These are phyloP conservation scores for Papiliotrema flavescens DNA, from an alignment of 1,284 basidiomycete species.

Conservation along the genomic window DNA sequence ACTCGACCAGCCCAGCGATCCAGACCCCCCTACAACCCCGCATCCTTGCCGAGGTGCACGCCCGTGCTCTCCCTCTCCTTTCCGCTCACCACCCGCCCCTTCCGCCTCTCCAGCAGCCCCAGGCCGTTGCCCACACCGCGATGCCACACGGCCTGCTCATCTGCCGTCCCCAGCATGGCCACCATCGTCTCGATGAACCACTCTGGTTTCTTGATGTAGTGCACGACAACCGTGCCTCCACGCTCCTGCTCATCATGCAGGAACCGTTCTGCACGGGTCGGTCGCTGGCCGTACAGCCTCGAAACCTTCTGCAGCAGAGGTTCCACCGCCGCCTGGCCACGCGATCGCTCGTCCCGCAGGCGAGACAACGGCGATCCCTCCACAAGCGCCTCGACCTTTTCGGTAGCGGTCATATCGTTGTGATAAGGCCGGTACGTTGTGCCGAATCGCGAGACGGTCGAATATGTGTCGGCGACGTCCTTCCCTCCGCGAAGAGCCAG, in stretches of 20 bases:
- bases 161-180: conserved; percentile 74
- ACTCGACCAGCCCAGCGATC: no score
- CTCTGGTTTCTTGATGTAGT: conserved; percentile 93
- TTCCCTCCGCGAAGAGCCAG: conserved; percentile 20
- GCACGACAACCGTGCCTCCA: conserved; percentile 91
- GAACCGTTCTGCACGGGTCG: conserved; percentile 55
- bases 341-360: conserved; percentile 10
- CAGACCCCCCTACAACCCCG: conserved; percentile 6
- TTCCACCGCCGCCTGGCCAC: not conserved
- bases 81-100: conserved; percentile 12
- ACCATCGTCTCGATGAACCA: conserved; percentile 94
- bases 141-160: conserved; percentile 42
- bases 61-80: conserved; percentile 4
- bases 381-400: conserved; percentile 86
- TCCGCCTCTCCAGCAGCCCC: conserved; percentile 18
- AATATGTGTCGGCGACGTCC: conserved; percentile 57
- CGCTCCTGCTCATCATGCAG: conserved; percentile 54
- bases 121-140: conserved; percentile 16
- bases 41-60: conserved; percentile 12
- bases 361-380: conserved; percentile 61
- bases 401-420: conserved; percentile 58
- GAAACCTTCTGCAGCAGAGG: not conserved
- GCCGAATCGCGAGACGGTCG: conserved; percentile 82
- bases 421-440: conserved; percentile 70
- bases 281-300: not conserved